Base-by-base conservation (phyloP, 2,329 filamentous ascomycete genomes). In the Dendrostoma leiphaemia region DNA sequence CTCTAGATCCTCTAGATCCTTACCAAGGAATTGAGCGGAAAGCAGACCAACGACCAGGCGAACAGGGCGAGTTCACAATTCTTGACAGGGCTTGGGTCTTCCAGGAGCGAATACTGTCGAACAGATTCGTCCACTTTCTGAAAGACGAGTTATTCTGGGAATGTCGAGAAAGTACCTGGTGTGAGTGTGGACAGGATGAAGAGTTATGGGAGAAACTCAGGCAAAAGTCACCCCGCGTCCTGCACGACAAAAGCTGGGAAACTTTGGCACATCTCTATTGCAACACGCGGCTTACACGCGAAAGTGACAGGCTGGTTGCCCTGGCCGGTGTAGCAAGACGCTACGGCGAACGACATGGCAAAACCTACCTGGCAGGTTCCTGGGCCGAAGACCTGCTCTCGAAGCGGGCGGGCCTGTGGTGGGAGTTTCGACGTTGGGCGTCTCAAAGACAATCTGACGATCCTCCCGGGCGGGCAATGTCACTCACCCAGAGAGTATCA, bases 81-180 rank as follows among this genome's bases (percentile, higher is more conserved):
- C 48, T 43, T 3, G 6, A 2, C 3, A 51, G 37, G 6, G 37
- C 13, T 19, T 51, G 48, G 48, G 29, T 51, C 4, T 51, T 44
- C 26, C 38, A 51, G 35, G 48, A 51, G 29, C 48, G 38, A 2
- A 10, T 45, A 0, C n/a, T 51, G 5, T 45, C 48, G 10, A 45
- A 44, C n/a, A 0, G 38, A 23, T 34, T 44, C 12, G 12, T 51
- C 2, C 38, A 51, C 15, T 51, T 51, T n/a, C 17, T 23, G 8
- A n/a, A 6, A 7, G 15, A 17, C 9, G 48, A 51, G 7, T n/a
- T 51, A 24, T 51, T 37, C 26, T 45, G 48, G 48, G 48, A 51
- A 37, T 51, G 48, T 24, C 48, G 38, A 13, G 24, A 51, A 17
- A 45, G 23, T 1, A 45, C 29, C 2, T 51, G 48, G 48, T 44